A percentile compares a stretch with the other conserved stretches of the same genome.
Conservation (phyloP, 768 basidiomycete species). For the Boletus subparvulus region DNA sequence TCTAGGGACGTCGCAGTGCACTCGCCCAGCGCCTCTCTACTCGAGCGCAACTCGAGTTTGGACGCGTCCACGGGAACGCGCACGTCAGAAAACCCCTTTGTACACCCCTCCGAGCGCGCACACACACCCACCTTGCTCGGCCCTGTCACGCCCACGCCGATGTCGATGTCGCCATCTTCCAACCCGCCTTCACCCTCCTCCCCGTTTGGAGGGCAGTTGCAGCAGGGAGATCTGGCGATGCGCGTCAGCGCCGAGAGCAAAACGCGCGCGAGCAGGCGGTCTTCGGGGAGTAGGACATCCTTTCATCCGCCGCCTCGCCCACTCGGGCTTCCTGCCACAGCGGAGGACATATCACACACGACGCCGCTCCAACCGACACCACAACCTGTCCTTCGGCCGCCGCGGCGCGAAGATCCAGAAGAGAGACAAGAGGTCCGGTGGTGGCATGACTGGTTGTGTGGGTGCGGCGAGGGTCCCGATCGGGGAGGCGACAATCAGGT, state of each 20-base stretch:
- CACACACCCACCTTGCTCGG: background rate
- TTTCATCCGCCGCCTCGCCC: conserved; percentile 50
- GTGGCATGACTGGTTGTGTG: conserved; percentile 90
- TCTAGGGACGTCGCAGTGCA: conserved; percentile 40
- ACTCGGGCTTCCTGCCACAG: conserved; percentile 55
- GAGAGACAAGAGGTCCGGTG: conserved; percentile 49
- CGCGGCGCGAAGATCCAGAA: conserved; percentile 20
- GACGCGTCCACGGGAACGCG: background rate
- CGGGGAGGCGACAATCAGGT: conserved; percentile 75
- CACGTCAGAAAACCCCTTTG: conserved; percentile 45
- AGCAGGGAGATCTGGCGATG: conserved; percentile 9
- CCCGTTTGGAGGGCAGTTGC: conserved; percentile 42
- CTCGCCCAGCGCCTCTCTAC: conserved; percentile 24
- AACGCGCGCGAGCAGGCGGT: background rate
- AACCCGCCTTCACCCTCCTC: conserved; percentile 15
- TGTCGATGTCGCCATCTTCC: background rate
- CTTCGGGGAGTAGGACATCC: conserved; percentile 8
- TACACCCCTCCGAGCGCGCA: conserved; percentile 28
- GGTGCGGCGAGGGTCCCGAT: conserved; percentile 72
- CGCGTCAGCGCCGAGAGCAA: background rate
- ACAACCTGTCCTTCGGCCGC: conserved; percentile 28
- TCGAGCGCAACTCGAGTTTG: conserved; percentile 14
- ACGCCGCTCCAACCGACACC: conserved; percentile 39
- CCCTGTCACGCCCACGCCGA: conserved; percentile 1
- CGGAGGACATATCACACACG: conserved; percentile 35